Percentiles rank a stretch among this genome's conserved stretches.
Evolutionary conservation across 495 filamentous ascomycete species (phyloP).

Genomic region (Talaromyces liani): DNA sequence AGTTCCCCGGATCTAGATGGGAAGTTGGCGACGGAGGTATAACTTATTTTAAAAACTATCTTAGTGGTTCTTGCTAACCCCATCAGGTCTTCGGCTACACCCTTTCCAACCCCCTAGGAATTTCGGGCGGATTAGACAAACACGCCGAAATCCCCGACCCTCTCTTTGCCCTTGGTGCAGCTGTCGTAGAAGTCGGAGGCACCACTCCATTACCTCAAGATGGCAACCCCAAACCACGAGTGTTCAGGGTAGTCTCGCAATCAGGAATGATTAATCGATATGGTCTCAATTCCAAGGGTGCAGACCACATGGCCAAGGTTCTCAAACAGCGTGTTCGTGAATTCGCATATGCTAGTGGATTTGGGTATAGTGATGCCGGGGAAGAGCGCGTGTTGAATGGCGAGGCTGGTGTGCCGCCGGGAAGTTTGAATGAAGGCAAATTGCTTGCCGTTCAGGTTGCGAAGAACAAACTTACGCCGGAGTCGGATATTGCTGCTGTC

Average conservation of each 20-base stretch:
- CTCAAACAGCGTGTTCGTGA: conserved; percentile 69
- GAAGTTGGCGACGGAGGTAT: conserved; percentile 44
- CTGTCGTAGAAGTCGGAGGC: conserved; percentile 85
- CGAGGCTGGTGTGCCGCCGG: conserved; percentile 56
- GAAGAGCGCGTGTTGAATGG: conserved; percentile 69
- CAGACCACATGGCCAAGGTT: conserved; percentile 73
- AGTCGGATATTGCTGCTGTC: conserved; percentile 76
- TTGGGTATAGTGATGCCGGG: conserved; percentile 53
- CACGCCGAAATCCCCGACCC: conserved; percentile 78
- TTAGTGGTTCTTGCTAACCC: neutral
- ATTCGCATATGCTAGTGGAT: conserved; percentile 63
- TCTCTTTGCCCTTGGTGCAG: conserved; percentile 73
- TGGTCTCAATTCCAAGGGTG: conserved; percentile 86
- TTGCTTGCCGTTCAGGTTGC: conserved; percentile 89
- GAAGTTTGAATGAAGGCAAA: conserved; percentile 64
- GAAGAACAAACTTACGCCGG: conserved; percentile 90
- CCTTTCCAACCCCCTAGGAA: conserved; percentile 79
- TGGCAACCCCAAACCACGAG: conserved; percentile 79
- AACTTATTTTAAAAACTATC: neutral
- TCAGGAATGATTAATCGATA: conserved; percentile 91
- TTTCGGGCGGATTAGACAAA: conserved; percentile 92
- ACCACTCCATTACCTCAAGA: conserved; percentile 77
- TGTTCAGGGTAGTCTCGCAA: conserved; percentile 76
- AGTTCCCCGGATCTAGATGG: conserved; percentile 43
- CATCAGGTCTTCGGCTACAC: conserved; percentile 66